Percentiles rank a stretch among this genome's conserved stretches.
phyloP scores from a whole-genome alignment of 345 rosid species.

The Bruguiera gymnorhiza region DNA sequence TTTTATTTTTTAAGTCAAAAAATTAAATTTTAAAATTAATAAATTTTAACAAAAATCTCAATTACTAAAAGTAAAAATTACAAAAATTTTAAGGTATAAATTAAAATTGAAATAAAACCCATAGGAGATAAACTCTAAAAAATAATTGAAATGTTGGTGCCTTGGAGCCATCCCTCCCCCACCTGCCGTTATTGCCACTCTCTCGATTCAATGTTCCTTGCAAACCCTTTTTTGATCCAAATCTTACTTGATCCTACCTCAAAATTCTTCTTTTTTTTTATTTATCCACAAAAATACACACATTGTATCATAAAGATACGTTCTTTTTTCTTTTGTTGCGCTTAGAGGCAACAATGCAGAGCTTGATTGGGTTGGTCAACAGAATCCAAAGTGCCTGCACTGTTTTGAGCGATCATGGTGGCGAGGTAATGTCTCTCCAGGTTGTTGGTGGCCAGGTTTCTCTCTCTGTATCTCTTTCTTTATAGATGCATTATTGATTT shows the following conservation, averaged over 20 bases:
- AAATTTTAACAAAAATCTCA: too few relatives aligned
- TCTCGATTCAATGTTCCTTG: background rate
- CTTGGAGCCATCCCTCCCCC: background rate
- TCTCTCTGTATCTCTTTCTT: too few relatives aligned
- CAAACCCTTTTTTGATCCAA: background rate
- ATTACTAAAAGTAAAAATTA: too few relatives aligned
- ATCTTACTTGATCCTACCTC: background rate
- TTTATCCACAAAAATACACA: background rate
- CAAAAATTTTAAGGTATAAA: too few relatives aligned
- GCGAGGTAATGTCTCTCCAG: constrained; percentile 98
- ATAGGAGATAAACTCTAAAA: too few relatives aligned
- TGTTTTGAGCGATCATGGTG: constrained; percentile 93
- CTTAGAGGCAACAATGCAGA: constrained; percentile 77
- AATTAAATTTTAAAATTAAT: too few relatives aligned
- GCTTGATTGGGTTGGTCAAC: constrained; percentile 91
- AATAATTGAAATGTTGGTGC: background rate
- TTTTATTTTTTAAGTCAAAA: too few relatives aligned
- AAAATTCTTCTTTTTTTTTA: background rate
- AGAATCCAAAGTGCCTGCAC: constrained; percentile 96
- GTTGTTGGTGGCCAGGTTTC: constrained; percentile 98
- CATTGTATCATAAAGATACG: background rate
- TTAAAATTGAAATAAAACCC: too few relatives aligned
- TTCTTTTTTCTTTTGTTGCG: background rate
- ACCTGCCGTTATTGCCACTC: background rate
- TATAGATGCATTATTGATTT: background rate